phyloP scores from a whole-genome alignment of 148 eudicot genomes.

The Silene latifolia region DNA sequence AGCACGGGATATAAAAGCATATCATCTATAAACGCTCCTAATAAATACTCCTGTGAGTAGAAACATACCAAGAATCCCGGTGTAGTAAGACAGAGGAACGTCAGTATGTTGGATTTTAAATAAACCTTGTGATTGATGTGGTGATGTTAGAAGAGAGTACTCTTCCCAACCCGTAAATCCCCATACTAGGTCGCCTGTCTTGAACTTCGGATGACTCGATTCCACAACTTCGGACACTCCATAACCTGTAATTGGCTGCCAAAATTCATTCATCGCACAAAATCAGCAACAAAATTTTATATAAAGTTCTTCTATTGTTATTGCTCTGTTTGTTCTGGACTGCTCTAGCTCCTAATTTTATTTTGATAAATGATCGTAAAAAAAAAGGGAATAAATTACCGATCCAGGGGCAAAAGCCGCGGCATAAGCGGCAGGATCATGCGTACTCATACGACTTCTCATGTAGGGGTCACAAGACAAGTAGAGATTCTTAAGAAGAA shows the following conservation, averaged over 20 bases:
- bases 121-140: conserved; percentile 8
- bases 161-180: conserved; percentile 63
- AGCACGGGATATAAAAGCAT: too few species aligned
- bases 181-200: conserved; percentile 51
- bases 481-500: conserved; percentile 48
- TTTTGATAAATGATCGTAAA: too few species aligned
- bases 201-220: conserved; percentile 42
- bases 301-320: too few species aligned
- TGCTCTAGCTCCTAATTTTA: too few species aligned
- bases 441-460: conserved; percentile 39
- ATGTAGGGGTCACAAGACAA: conserved; percentile 54
- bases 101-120: conserved; percentile 49
- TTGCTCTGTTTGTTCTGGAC: too few species aligned
- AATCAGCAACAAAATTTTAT: not conserved
- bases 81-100: conserved; percentile 64
- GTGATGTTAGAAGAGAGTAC: conserved; percentile 38
- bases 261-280: not conserved
- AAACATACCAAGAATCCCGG: conserved; percentile 69
- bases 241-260: conserved; percentile 49
- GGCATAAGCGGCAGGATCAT: conserved; percentile 21
- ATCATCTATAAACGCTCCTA: too few species aligned
- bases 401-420: conserved; percentile 32
- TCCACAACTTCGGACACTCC: conserved; percentile 63
- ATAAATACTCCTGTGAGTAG: too few species aligned
- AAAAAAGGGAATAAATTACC: conserved; percentile 20